Percentiles rank a stretch among this genome's conserved stretches.
Conservation (phyloP, 2,329 filamentous ascomycete species). For the Blastomyces percursus region DNA sequence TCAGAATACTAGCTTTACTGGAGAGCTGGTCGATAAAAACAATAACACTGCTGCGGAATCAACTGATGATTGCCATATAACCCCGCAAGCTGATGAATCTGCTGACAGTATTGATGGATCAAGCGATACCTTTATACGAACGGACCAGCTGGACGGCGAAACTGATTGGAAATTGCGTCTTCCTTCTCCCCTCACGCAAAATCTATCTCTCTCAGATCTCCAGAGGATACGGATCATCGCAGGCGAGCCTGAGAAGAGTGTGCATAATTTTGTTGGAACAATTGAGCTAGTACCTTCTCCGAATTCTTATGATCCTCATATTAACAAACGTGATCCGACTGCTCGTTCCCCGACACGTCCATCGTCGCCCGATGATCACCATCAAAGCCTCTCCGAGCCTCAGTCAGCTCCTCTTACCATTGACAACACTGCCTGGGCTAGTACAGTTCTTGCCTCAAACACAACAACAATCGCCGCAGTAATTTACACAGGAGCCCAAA, state of each 20-base stretch:
- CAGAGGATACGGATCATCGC: conserved; percentile 58
- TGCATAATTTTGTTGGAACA: conserved; percentile 91
- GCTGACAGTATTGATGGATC: conserved; percentile 29
- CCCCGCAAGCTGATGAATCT: conserved; percentile 16
- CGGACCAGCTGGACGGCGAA: conserved; percentile 93
- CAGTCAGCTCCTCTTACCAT: conserved; percentile 70
- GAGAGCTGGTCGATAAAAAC: background rate
- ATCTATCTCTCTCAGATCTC: conserved; percentile 61
- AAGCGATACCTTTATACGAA: conserved; percentile 92
- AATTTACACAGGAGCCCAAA: conserved; percentile 89
- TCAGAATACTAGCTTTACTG: background rate
- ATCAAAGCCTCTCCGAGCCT: conserved; percentile 17
- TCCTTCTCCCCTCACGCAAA: conserved; percentile 75
- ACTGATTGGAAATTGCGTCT: conserved; percentile 96
- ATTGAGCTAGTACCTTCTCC: conserved; percentile 56
- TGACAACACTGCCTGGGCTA: conserved; percentile 98
- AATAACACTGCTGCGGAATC: conserved; percentile 8
- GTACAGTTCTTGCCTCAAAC: conserved; percentile 90
- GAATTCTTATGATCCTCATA: conserved; percentile 36
- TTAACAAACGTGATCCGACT: conserved; percentile 20
- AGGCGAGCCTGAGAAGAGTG: conserved; percentile 81
- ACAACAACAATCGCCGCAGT: conserved; percentile 80
- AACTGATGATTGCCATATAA: conserved; percentile 11
- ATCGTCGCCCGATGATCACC: conserved; percentile 14
- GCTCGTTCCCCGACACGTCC: conserved; percentile 8